Conservation (phyloP, 805 yeast genomes). For the Pichia cabralensis region DNA sequence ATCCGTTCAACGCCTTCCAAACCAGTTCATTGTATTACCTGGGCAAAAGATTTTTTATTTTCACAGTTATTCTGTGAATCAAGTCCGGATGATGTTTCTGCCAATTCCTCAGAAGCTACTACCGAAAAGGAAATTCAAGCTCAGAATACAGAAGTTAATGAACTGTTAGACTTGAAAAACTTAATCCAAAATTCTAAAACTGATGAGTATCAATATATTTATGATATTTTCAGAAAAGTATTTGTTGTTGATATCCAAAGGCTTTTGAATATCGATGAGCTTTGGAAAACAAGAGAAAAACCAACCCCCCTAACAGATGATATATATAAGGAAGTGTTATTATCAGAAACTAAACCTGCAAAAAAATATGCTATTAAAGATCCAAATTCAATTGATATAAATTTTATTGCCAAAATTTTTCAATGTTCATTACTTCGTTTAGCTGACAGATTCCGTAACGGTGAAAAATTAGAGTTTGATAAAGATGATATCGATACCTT, state of each 20-base stretch:
- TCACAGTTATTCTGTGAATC: slow-evolving; percentile 55
- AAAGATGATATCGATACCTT: slow-evolving; percentile 92
- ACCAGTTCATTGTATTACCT: slow-evolving; percentile 91
- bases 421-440: slow-evolving; percentile 37
- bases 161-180: slow-evolving; percentile 40
- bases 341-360: background rate
- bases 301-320: no score
- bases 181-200: slow-evolving; percentile 20
- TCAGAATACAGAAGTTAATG: slow-evolving; percentile 57
- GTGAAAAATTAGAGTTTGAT: slow-evolving; percentile 58
- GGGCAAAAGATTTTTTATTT: slow-evolving; percentile 92
- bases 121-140: slow-evolving; percentile 57
- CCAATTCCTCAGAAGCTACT: slow-evolving; percentile 44
- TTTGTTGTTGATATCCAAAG: slow-evolving; percentile 73
- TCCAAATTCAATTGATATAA: slow-evolving; percentile 20
- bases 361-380: background rate
- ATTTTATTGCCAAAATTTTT: slow-evolving; percentile 58
- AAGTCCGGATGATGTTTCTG: slow-evolving; percentile 23
- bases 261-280: slow-evolving; percentile 54
- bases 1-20: slow-evolving; percentile 94
- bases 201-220: slow-evolving; percentile 23
- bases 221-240: slow-evolving; percentile 45
- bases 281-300: slow-evolving; percentile 64
- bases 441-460: slow-evolving; percentile 33
- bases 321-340: no score